Evolutionary conservation across 23 red algal genomes (phyloP), one percentile per base, ranked within the genome.

Genomic region (Agarophyton chilense): DNA sequence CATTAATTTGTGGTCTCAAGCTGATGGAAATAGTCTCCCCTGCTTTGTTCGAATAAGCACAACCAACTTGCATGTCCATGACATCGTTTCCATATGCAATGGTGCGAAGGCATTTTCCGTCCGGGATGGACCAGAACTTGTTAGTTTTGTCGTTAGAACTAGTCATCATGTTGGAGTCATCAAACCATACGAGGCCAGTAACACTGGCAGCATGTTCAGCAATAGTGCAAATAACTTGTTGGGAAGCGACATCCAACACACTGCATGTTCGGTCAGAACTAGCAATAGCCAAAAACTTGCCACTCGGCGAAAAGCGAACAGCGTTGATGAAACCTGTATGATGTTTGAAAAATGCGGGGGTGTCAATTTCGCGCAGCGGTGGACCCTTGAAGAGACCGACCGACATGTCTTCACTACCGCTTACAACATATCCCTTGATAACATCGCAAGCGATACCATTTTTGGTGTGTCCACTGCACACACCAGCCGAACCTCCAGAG

Each of bases 1-100:
- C 68, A 33, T 75, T 62, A 26, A 95, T 79, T 43, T 90, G 52
- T 38, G 85, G 75, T 10, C 64, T 56, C 36, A 95, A 89, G n/a
- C 70, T 81, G 67, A 75, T 52, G 19, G 93, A 83, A 42, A 95
- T 79, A 16, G 90, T 52, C 63, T 80, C 47, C 1, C 61, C 72
- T 25, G 51, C 65, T 29, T 89, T 89, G 49, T 52, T 53, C 11
- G 70, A 70, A 41, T 42, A 33, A 14, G 93, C 65, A 24, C 77
- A 85, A 19, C 93, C 93, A 32, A 90, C 84, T 51, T 95, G 93
- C 93, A 95, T 95, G 50, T 95, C 93, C 54, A 86, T 72, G 22
- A 95, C 77, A 34, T 95, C 78, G 6, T 52, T 89, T 19, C 93
- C 93, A 44, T 78, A 75, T 7, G 86, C 70, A 36, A 91, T 67